phyloP scores from a whole-genome alignment of 805 yeast genomes.

The Schwanniomyces vanrijiae region DNA sequence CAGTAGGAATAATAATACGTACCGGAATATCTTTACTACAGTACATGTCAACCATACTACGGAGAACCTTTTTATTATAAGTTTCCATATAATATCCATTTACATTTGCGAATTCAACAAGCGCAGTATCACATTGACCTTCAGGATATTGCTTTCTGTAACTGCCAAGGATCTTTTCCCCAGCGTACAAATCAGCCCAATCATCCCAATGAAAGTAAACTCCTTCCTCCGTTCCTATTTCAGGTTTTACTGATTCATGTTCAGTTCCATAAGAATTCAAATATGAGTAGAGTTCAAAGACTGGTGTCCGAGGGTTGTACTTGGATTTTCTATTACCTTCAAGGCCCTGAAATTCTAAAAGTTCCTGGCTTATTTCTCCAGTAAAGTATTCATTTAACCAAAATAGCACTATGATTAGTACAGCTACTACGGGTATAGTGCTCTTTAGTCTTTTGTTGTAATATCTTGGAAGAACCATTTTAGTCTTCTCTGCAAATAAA shows the following conservation, averaged over 20 bases:
- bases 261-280: slow-evolving; percentile 8
- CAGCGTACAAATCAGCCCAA: slow-evolving; percentile 33
- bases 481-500: neutral
- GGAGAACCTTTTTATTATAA: slow-evolving; percentile 27
- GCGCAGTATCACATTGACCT: slow-evolving; percentile 23
- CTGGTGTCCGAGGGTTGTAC: slow-evolving; percentile 26
- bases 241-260: neutral
- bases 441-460: slow-evolving; percentile 19
- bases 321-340: slow-evolving; percentile 18
- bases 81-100: slow-evolving; percentile 35
- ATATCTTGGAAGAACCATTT: slow-evolving; percentile 13
- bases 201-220: slow-evolving; percentile 43
- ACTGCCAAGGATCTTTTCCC: slow-evolving; percentile 15
- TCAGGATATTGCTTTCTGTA: slow-evolving; percentile 14
- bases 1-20: slow-evolving; percentile 23
- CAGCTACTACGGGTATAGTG: slow-evolving; percentile 10
- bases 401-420: slow-evolving; percentile 7
- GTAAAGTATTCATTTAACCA: slow-evolving; percentile 11
- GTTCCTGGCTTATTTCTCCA: slow-evolving; percentile 19
- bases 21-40: slow-evolving; percentile 30
- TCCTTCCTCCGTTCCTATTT: slow-evolving; percentile 8
- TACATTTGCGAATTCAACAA: slow-evolving; percentile 23
- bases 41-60: slow-evolving; percentile 35
- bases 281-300: slow-evolving; percentile 8
- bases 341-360: slow-evolving; percentile 21